A percentile compares a stretch with the other conserved stretches of the same genome.
phyloP scores from a whole-genome alignment of 495 filamentous ascomycete genomes.

The Aspergillus avenaceus region DNA sequence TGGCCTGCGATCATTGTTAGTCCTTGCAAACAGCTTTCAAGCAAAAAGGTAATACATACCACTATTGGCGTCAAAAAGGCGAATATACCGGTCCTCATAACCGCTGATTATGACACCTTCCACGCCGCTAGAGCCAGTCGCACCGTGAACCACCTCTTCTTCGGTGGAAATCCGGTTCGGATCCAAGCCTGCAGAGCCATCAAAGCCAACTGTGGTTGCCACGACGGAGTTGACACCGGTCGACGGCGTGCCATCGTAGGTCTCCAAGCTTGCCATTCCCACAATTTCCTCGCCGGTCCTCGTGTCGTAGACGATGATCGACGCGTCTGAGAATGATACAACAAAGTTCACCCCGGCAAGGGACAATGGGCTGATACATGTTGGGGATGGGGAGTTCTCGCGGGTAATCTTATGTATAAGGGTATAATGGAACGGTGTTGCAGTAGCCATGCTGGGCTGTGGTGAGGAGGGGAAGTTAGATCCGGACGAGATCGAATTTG shows the following conservation, averaged over 20 bases:
- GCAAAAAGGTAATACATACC: slow-evolving; percentile 56
- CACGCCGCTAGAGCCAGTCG: slow-evolving; percentile 81
- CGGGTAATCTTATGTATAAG: slow-evolving; percentile 82
- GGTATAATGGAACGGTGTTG: slow-evolving; percentile 59
- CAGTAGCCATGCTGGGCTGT: slow-evolving; percentile 78
- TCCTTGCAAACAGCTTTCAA: too few relatives aligned
- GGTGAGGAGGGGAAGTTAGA: slow-evolving; percentile 85
- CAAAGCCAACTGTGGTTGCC: slow-evolving; percentile 75
- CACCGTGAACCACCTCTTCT: slow-evolving; percentile 68
- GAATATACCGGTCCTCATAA: slow-evolving; percentile 90
- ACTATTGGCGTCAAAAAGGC: slow-evolving; percentile 97
- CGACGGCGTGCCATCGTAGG: slow-evolving; percentile 77
- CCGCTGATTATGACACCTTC: slow-evolving; percentile 92
- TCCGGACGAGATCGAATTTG: slow-evolving; percentile 86
- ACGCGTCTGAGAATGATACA: slow-evolving; percentile 85
- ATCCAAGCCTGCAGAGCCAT: slow-evolving; percentile 63
- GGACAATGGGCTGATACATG: slow-evolving; percentile 85
- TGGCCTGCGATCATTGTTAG: slow-evolving; percentile 64
- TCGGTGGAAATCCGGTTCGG: slow-evolving; percentile 56
- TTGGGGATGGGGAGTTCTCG: slow-evolving; percentile 70
- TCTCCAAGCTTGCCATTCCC: slow-evolving; percentile 87
- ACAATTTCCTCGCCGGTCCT: slow-evolving; percentile 86
- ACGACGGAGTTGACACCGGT: slow-evolving; percentile 92
- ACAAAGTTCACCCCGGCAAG: slow-evolving; percentile 87
- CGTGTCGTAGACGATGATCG: slow-evolving; percentile 88